Evolutionary conservation across 805 yeast species (phyloP).

Genomic region (Kuraishia borneana): DNA sequence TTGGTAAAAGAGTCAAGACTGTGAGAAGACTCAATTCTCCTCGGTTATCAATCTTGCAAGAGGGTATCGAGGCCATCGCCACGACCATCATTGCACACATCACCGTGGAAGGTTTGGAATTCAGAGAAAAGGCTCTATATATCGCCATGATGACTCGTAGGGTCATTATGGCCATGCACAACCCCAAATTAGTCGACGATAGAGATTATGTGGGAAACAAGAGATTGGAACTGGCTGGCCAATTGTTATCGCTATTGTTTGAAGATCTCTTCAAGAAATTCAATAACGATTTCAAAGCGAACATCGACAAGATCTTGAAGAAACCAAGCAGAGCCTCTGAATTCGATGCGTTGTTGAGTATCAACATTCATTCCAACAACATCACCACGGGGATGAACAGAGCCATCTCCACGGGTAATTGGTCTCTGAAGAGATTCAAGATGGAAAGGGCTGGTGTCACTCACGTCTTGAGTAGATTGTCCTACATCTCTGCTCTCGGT

Average conservation of each 20-base stretch:
- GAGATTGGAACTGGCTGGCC: slow-evolving; percentile 95
- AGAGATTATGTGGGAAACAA: slow-evolving; percentile 98
- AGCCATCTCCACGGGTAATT: slow-evolving; percentile 97
- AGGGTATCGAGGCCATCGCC: slow-evolving; percentile 94
- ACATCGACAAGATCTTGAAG: slow-evolving; percentile 85
- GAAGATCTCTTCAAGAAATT: slow-evolving; percentile 97
- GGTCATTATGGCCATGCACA: slow-evolving; percentile 89
- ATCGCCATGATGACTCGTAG: slow-evolving; percentile 95
- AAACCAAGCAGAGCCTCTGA: slow-evolving; percentile 93
- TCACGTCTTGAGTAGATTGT: slow-evolving; percentile 83
- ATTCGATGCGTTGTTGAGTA: slow-evolving; percentile 84
- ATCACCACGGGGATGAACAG: slow-evolving; percentile 91
- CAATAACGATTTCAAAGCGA: slow-evolving; percentile 88
- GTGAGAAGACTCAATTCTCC: slow-evolving; percentile 81
- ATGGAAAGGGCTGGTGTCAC: slow-evolving; percentile 99
- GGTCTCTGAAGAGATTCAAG: slow-evolving; percentile 97
- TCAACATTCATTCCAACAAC: slow-evolving; percentile 84
- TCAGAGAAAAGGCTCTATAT: slow-evolving; percentile 88
- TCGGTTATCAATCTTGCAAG: slow-evolving; percentile 71
- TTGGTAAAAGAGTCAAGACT: slow-evolving; percentile 88
- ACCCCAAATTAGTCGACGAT: slow-evolving; percentile 94
- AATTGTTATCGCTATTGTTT: slow-evolving; percentile 84
- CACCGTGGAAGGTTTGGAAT: slow-evolving; percentile 70
- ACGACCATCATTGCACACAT: slow-evolving; percentile 94
- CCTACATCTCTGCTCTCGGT: slow-evolving; percentile 91